Evolutionary conservation across 2,329 filamentous ascomycete genomes (phyloP), one percentile per base, ranked within the genome.

Genomic region (Alternaria solani): DNA sequence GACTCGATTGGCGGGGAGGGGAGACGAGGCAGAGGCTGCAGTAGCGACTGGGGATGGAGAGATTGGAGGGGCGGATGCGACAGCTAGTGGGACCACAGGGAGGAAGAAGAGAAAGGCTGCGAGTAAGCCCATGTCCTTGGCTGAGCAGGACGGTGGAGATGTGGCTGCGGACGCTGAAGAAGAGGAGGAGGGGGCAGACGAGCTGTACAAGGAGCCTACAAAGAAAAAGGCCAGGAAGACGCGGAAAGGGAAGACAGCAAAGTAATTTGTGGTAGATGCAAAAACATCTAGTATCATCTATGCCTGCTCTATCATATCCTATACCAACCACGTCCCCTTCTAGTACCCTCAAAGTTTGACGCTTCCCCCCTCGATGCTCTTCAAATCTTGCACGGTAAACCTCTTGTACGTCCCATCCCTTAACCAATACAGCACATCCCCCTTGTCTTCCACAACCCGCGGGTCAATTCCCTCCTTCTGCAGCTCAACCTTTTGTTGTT

Each of bases 401-500:
- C 59, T 59, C 44, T 62, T 65, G 66, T 78, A 78, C 14, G 56
- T 61, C 8, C 67, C 71, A 4, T 65, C 66, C 28, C 59, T 72
- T 20, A 82, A 55, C 81, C 81, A 83, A 51, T 75, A 83, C 55
- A 83, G 52, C 51, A 66, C 63, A 59, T 80, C 80, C 2, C 78
- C 79, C 6, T 52, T 48, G 12, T 46, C 63, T 38, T 79, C 77
- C 8, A 82, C 79, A 12, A 65, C 65, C 1, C 71, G 67, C 0
- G 79, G 67, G 48, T 83, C 76, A 46, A 83, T 78, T 0, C 81
- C 82, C 30, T 83, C 78, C 11, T 72, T 66, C 49, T 79, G 74
- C 32, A 83, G 66, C 3, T 70, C 63, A 18, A 76, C 74, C 59
- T 84, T 84, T 68, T 82, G 81, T 46, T 81, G 68, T 70, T 84